phyloP scores from a whole-genome alignment of 495 filamentous ascomycete genomes.

The Gamarada debralockiae region DNA sequence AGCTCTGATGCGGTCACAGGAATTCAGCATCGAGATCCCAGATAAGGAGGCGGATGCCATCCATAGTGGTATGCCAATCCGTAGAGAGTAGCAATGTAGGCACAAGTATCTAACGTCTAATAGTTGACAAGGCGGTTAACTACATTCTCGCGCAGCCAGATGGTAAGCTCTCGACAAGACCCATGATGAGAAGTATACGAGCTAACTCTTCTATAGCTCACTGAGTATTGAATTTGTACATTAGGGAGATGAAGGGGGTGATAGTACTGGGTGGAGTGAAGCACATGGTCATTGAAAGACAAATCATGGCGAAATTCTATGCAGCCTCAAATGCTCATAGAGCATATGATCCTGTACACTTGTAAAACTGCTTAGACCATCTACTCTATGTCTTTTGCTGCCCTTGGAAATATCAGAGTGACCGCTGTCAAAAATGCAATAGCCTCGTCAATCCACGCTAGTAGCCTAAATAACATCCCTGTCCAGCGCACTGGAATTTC shows the following conservation, averaged over 20 bases:
- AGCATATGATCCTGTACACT: slow-evolving; percentile 22
- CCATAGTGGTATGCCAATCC: slow-evolving; percentile 76
- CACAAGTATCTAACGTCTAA: slow-evolving; percentile 23
- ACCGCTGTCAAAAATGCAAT: not conserved
- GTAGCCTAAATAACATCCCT: not conserved
- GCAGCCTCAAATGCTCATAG: slow-evolving; percentile 20
- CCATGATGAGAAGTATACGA: not conserved
- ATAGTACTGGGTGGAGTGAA: slow-evolving; percentile 6
- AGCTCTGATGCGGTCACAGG: slow-evolving; percentile 48
- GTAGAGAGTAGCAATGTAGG: not conserved
- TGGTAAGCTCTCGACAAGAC: slow-evolving; percentile 35
- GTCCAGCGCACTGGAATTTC: not conserved
- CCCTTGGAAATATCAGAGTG: not conserved
- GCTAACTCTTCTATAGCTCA: slow-evolving; percentile 28
- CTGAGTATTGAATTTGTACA: slow-evolving; percentile 27
- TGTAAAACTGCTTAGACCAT: slow-evolving; percentile 28
- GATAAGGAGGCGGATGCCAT: slow-evolving; percentile 98
- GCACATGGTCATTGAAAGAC: slow-evolving; percentile 17
- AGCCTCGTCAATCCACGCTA: not conserved
- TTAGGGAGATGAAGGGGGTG: slow-evolving; percentile 20
- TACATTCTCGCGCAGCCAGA: slow-evolving; percentile 96
- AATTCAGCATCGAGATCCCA: slow-evolving; percentile 99
- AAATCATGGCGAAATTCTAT: slow-evolving; percentile 15
- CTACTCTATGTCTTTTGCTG: slow-evolving; percentile 16
- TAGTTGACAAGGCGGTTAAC: slow-evolving; percentile 92